phyloP scores from a whole-genome alignment of 2,329 filamentous ascomycete species.

The Fusarium solani-melongenae region DNA sequence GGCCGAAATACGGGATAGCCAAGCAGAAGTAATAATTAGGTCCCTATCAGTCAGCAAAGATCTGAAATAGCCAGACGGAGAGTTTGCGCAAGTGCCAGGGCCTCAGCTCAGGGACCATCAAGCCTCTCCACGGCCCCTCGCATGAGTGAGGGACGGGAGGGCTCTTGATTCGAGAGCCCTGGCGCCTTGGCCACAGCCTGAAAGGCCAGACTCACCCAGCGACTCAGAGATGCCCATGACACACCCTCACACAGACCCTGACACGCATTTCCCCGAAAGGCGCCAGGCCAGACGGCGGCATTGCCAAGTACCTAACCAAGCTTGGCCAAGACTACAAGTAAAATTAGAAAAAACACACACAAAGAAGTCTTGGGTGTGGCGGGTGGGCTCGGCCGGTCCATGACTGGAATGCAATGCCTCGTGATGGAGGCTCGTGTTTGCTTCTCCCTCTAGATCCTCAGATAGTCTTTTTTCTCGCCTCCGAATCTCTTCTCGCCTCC shows the following conservation, averaged over 20 bases:
- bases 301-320: constrained; percentile 26
- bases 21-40: neutral
- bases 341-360: constrained; percentile 33
- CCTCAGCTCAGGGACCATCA: constrained; percentile 15
- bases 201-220: neutral
- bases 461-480: neutral
- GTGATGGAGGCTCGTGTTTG: constrained; percentile 30
- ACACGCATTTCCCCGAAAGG: constrained; percentile 2
- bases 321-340: constrained; percentile 25
- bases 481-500: neutral
- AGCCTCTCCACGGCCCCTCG: constrained; percentile 20
- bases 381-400: neutral
- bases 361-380: constrained; percentile 4
- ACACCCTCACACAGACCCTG: neutral
- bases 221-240: neutral
- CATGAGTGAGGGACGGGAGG: constrained; percentile 31
- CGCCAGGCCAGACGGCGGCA: neutral
- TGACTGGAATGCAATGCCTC: constrained; percentile 17
- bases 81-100: neutral
- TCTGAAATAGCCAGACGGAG: neutral
- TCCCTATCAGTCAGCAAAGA: neutral
- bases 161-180: constrained; percentile 25
- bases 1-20: neutral
- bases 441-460: neutral
- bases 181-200: neutral